These are phyloP conservation scores for Sphaerobolus stellatus DNA, from an alignment of 1,284 basidiomycete genomes.

Conservation along the genomic window DNA sequence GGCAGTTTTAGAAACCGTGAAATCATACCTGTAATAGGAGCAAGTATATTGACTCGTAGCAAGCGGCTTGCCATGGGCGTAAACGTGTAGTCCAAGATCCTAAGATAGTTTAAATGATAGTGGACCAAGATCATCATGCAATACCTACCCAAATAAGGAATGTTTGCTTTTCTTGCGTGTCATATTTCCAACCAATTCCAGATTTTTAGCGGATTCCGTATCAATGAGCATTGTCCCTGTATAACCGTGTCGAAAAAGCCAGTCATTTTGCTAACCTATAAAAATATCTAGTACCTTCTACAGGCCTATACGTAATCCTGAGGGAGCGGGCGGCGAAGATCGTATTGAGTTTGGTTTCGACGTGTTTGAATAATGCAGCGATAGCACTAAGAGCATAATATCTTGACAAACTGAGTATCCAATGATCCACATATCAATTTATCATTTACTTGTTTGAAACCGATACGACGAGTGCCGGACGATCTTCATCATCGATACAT, in stretches of 20 bases:
- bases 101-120: slow-evolving; percentile 24
- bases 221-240: slow-evolving; percentile 92
- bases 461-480: slow-evolving; percentile 71
- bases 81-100: slow-evolving; percentile 75
- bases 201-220: slow-evolving; percentile 78
- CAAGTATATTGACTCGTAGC: slow-evolving; percentile 77
- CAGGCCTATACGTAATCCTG: slow-evolving; percentile 75
- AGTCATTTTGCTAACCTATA: background rate
- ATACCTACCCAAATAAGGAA: slow-evolving; percentile 70
- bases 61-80: slow-evolving; percentile 87
- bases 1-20: background rate
- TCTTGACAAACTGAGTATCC: slow-evolving; percentile 40
- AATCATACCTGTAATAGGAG: slow-evolving; percentile 69
- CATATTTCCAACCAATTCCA: slow-evolving; percentile 84
- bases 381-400: slow-evolving; percentile 86
- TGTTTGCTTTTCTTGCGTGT: slow-evolving; percentile 60
- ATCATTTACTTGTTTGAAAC: slow-evolving; percentile 75
- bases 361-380: slow-evolving; percentile 82
- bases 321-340: slow-evolving; percentile 72
- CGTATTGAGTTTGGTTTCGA: slow-evolving; percentile 64
- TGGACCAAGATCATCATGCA: background rate
- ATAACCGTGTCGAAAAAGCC: background rate
- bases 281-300: slow-evolving; percentile 46
- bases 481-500: slow-evolving; percentile 73
- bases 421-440: slow-evolving; percentile 29